These are phyloP conservation scores for Nymphaea thermarum DNA, from an alignment of 164 flowering plant genomes.

Conservation along the genomic window DNA sequence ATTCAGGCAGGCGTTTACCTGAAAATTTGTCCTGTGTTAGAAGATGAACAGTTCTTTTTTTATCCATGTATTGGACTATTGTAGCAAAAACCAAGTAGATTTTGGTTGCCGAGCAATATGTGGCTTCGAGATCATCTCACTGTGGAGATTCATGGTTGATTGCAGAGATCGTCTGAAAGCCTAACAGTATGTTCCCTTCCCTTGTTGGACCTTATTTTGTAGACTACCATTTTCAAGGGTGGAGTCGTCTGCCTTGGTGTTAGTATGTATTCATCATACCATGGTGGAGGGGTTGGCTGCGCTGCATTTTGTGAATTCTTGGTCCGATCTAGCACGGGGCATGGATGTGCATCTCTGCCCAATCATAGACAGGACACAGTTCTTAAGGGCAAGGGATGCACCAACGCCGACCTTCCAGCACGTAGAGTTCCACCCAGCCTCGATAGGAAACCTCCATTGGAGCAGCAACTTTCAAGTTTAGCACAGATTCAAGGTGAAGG, in stretches of 20 bases:
- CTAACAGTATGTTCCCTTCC: no score
- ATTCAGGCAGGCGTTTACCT: no score
- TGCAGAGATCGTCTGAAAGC: no score
- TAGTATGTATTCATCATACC: conserved; percentile 65
- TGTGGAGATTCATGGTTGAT: no score
- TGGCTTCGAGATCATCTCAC: no score
- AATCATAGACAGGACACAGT: conserved; percentile 54
- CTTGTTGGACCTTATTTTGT: no score
- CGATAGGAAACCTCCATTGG: conserved; percentile 16
- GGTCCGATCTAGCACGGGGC: conserved; percentile 57
- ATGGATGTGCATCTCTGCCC: conserved; percentile 32
- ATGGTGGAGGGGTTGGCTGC: conserved; percentile 61
- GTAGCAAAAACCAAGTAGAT: no score
- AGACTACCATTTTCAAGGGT: conserved; percentile 6
- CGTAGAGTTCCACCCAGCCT: conserved; percentile 45
- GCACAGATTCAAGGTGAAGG: conserved; percentile 33
- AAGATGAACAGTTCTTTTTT: no score
- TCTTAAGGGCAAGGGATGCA: conserved; percentile 51
- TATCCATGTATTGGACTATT: no score
- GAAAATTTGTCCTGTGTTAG: no score
- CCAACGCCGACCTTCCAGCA: conserved; percentile 49
- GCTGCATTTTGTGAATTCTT: conserved; percentile 55
- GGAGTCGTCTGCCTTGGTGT: conserved; percentile 24
- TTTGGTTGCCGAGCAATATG: no score
- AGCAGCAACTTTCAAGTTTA: conserved; percentile 35